A percentile compares a stretch with the other conserved stretches of the same genome.
phyloP scores from a whole-genome alignment of 1,284 basidiomycete genomes.

The Ustilago trichophora region DNA sequence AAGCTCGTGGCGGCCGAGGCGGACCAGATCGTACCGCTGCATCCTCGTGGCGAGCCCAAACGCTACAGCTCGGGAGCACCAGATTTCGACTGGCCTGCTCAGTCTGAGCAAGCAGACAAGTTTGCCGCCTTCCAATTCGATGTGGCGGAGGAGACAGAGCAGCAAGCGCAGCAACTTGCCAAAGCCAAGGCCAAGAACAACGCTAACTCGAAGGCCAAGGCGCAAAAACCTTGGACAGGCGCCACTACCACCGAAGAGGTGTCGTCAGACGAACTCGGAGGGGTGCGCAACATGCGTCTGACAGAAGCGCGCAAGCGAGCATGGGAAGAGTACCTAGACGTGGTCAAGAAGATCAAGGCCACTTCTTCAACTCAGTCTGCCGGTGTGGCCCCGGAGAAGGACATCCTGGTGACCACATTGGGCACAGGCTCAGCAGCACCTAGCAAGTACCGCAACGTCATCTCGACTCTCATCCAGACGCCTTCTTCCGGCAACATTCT shows the following conservation, averaged over 20 bases:
- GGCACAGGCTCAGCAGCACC: slow-evolving; percentile 90
- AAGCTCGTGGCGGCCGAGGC: slow-evolving; percentile 21
- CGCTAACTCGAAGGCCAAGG: slow-evolving; percentile 65
- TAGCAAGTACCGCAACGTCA: slow-evolving; percentile 68
- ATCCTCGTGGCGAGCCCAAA: slow-evolving; percentile 38
- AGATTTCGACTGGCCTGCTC: slow-evolving; percentile 62
- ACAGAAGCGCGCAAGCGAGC: slow-evolving; percentile 48
- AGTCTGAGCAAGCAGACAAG: slow-evolving; percentile 23
- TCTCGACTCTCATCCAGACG: slow-evolving; percentile 58
- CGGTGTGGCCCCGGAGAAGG: slow-evolving; percentile 9
- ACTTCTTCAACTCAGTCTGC: neutral
- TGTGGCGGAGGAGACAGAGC: slow-evolving; percentile 67
- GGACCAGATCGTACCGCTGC: slow-evolving; percentile 33
- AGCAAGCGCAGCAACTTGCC: slow-evolving; percentile 69
- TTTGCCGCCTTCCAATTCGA: slow-evolving; percentile 66
- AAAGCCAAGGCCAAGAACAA: slow-evolving; percentile 40
- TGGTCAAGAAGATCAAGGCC: slow-evolving; percentile 37
- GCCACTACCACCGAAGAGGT: slow-evolving; percentile 28
- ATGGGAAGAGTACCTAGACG: slow-evolving; percentile 48
- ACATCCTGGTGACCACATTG: slow-evolving; percentile 79
- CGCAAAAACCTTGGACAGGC: slow-evolving; percentile 42
- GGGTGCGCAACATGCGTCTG: slow-evolving; percentile 31
- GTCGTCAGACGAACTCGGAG: slow-evolving; percentile 13
- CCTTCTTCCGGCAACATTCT: slow-evolving; percentile 70
- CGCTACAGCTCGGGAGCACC: slow-evolving; percentile 34